Evolutionary conservation across 2,329 filamentous ascomycete species (phyloP).

Genomic region (Aureobasidium melanogenum): DNA sequence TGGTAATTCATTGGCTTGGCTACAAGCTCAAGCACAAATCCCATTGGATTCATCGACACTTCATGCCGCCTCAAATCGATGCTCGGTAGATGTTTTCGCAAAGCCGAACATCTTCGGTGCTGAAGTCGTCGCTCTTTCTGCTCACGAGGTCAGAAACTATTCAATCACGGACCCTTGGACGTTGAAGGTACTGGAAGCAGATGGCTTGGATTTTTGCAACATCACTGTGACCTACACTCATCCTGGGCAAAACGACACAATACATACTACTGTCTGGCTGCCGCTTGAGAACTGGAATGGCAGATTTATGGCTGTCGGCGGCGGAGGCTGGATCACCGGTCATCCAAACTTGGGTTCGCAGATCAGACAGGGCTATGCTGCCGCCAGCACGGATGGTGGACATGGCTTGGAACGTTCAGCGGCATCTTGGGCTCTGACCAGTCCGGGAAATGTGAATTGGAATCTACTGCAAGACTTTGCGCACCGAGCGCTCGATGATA

Average conservation of each 20-base stretch:
- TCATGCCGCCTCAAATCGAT: not conserved
- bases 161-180: not conserved
- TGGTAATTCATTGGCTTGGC: not conserved
- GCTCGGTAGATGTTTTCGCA: not conserved
- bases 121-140: not conserved
- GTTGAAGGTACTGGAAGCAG: not conserved
- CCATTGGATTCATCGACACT: not conserved
- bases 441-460: constrained; percentile 27
- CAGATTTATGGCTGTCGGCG: constrained; percentile 31
- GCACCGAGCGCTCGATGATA: constrained; percentile 25
- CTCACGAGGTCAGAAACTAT: not conserved
- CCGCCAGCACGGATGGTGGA: constrained; percentile 22
- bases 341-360: constrained; percentile 12
- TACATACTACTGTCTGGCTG: constrained; percentile 27
- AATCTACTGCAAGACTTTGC: constrained; percentile 28
- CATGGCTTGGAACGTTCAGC: constrained; percentile 7
- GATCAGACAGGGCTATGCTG: constrained; percentile 19
- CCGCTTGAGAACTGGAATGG: constrained; percentile 27
- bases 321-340: constrained; percentile 28
- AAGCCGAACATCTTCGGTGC: not conserved
- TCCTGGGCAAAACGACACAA: constrained; percentile 25
- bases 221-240: constrained; percentile 32
- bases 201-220: constrained; percentile 25
- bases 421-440: constrained; percentile 19
- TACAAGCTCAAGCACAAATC: not conserved